Base-by-base conservation (phyloP, 2,329 filamentous ascomycete species). In the Aspergillus viridinutans region DNA sequence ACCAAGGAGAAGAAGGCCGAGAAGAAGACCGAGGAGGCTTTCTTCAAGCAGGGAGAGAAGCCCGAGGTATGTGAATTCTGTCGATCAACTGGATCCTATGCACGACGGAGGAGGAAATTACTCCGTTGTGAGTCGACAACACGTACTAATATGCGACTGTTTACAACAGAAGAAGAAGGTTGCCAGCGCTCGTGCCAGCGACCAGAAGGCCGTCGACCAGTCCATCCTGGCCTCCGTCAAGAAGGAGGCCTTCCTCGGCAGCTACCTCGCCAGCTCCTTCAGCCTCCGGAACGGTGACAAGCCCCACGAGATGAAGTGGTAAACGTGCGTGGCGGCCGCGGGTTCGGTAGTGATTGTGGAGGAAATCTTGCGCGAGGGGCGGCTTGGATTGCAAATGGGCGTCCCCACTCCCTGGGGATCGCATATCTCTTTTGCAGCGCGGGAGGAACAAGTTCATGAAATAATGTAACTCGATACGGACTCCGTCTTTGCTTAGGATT, bases 241-340 rank as follows among this genome's bases (percentile, higher is more conserved):
- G 90, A 97, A 97, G 88, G 92, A 96, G 80, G 89, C 92, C 71
- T 84, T 93, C 81, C 90, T 99, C 73, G 81, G 87, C 78, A 90
- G 88, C 83, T 99, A 99, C 87, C 90, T 99, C 73, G 85, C 85
- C 77, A 90, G 89, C 81, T 91, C 89, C 78, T 99, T 99, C 90
- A 95, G 90, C 87, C 88, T 99, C 81, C 90, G 93, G 83, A 97
- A 92, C 85, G 94, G 94, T 76, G 93, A 99, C 86, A 92, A 93
- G 89, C 94, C 94, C 82, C 94, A 99, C 84, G 90, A 96, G 88
- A 97, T 99, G 94, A 90, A 90, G 83, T 99, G 93, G 87, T 99
- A 97, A 82, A 86, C 72, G 67, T 68, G 67, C 61, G 61, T 64
- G 67, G 69, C 67, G 66, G 72, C 70, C 69, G 71, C 67, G 69